These are phyloP conservation scores for Auricularia sp. DNA, from an alignment of 768 basidiomycete species.

Conservation along the genomic window DNA sequence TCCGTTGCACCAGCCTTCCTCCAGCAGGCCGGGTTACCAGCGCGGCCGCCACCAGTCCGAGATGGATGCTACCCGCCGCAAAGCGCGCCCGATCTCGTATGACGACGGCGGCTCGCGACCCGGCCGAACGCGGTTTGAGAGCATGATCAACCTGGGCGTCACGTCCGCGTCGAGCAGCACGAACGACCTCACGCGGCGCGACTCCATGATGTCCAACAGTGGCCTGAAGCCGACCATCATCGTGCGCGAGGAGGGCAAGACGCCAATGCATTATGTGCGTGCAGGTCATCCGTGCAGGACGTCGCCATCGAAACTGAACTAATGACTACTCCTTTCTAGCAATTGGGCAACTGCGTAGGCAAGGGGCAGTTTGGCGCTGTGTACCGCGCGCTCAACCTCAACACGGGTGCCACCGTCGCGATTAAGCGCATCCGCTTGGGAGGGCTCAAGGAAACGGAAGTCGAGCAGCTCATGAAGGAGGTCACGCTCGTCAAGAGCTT, in stretches of 20 bases:
- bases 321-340: conserved; percentile 37
- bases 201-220: conserved; percentile 20
- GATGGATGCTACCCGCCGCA: conserved; percentile 38
- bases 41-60: conserved; percentile 21
- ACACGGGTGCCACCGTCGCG: conserved; percentile 97
- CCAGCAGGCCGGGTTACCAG: neutral
- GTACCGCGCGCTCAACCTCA: conserved; percentile 86
- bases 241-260: conserved; percentile 71
- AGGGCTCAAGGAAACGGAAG: conserved; percentile 83
- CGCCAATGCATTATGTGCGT: conserved; percentile 74
- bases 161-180: conserved; percentile 34
- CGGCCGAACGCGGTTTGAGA: conserved; percentile 54
- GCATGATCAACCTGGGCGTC: conserved; percentile 51
- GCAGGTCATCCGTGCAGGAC: neutral
- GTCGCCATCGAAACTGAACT: conserved; percentile 6
- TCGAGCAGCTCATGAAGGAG: conserved; percentile 85
- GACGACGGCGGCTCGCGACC: conserved; percentile 49
- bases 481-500: conserved; percentile 87
- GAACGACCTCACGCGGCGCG: conserved; percentile 50
- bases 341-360: conserved; percentile 96
- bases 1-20: neutral
- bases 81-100: conserved; percentile 53
- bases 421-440: conserved; percentile 90
- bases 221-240: conserved; percentile 44
- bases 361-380: conserved; percentile 95